Conservation (phyloP, 2,329 filamentous ascomycete genomes). For the Talaromyces sp. region DNA sequence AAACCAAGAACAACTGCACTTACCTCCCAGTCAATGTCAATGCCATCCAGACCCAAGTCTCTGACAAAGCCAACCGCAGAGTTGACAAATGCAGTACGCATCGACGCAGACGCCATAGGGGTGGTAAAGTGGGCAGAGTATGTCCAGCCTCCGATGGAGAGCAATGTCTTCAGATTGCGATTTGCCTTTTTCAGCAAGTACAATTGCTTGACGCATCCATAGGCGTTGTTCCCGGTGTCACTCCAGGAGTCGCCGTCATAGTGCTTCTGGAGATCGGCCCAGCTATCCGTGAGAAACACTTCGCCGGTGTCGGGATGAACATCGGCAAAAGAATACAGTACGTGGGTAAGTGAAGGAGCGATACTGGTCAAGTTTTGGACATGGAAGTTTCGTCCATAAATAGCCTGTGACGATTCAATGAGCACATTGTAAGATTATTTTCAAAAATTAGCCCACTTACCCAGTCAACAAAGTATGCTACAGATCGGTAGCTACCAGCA, state of each 20-base stretch:
- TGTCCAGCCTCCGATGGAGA: constrained; percentile 79
- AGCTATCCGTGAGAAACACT: constrained; percentile 67
- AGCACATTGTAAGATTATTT: background rate
- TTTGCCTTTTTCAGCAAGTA: constrained; percentile 65
- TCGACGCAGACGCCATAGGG: constrained; percentile 56
- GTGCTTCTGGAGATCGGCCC: constrained; percentile 63
- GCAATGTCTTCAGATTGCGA: constrained; percentile 69
- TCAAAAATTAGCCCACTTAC: constrained; percentile 16
- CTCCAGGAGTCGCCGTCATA: constrained; percentile 62
- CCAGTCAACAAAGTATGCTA: constrained; percentile 45
- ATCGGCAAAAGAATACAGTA: constrained; percentile 90
- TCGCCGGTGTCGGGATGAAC: constrained; percentile 72
- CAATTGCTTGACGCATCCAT: constrained; percentile 50
- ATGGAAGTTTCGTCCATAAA: constrained; percentile 79
- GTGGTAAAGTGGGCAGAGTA: constrained; percentile 67
- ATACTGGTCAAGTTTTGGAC: constrained; percentile 67
- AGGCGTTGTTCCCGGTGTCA: constrained; percentile 64
- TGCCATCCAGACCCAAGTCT: constrained; percentile 62
- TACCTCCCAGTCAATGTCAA: constrained; percentile 41
- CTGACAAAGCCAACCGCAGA: constrained; percentile 68
- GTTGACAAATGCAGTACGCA: constrained; percentile 59
- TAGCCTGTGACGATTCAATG: constrained; percentile 49
- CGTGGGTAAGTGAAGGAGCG: constrained; percentile 73
- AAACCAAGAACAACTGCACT: background rate
- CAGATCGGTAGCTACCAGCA: constrained; percentile 19